Evolutionary conservation across 768 basidiomycete species (phyloP), one percentile per base, ranked within the genome.

Genomic region (Kwoniella sp.): DNA sequence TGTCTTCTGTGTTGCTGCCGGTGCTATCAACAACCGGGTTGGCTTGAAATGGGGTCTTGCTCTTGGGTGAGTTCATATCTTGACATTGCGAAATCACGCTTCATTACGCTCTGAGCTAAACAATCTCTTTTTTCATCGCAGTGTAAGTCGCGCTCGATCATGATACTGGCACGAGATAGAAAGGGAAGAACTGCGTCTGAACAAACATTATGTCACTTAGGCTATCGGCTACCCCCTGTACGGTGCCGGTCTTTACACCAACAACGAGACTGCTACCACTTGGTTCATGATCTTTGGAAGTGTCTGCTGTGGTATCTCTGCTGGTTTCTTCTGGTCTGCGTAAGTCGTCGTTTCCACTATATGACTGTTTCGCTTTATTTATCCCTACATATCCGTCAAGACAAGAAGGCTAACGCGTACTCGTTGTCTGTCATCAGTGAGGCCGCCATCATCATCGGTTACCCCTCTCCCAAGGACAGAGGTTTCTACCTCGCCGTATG

Each of bases 361-460:
- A n/a, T n/a, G n/a, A n/a, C n/a, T n/a, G n/a, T n/a, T n/a, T n/a
- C n/a, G n/a, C n/a, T n/a, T n/a, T n/a, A n/a, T n/a, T n/a, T n/a
- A n/a, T n/a, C n/a, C n/a, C n/a, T n/a, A n/a, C n/a, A n/a, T n/a
- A n/a, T n/a, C n/a, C n/a, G n/a, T n/a, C n/a, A n/a, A n/a, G n/a
- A n/a, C n/a, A n/a, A n/a, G n/a, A n/a, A n/a, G n/a, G n/a, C n/a
- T n/a, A n/a, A n/a, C n/a, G 33, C 33, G 5, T 33, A 40, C 25
- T 27, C 10, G 24, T 36, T 27, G 33, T 15, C 26, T 25, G 36
- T 37, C 10, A 1, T 15, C 40, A 69, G 68, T 19, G 75, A 77
- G 51, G 76, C 73, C 0, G 74, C 78, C 0, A 70, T 79, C 50
- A 70, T 74, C 50, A 68, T 79, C 27, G 78, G 78, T 1, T 79